Base-by-base conservation (phyloP, 2,329 filamentous ascomycete genomes). In the Fusarium sp. region DNA sequence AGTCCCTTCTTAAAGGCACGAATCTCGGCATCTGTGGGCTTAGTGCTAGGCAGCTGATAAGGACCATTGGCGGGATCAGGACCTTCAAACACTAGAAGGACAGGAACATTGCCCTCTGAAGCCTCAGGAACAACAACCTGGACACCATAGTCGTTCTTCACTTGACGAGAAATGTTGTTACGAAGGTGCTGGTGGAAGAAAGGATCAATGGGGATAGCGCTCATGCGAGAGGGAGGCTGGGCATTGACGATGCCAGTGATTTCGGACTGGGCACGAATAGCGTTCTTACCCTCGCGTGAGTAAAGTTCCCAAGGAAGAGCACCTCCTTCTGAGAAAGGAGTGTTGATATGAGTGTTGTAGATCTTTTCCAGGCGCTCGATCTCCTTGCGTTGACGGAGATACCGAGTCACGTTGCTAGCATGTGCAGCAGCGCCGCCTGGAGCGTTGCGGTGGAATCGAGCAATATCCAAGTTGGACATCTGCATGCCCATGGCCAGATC, bases 401-500 rank as follows among this genome's bases (percentile, higher is more conserved):
- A 99, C 60, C 94, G 91, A 3, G 95, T 96, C 63, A 99, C 86
- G 75, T 95, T 93, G 67, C 92, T 91, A 18, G 95, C 95, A 79
- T 99, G 95, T 14, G 87, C 86, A 60, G 93, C 90, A 16, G 93
- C 90, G 57, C 93, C 93, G 61, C 88, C 86, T 37, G 92, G 90
- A 21, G 92, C 91, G 77, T 89, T 92, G 60, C 89, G 89, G 81
- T 97, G 93, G 80, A 94, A 92, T 56, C 92, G 90, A 37, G 92
- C 90, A 75, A 97, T 89, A 78, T 98, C 95, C 71, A 97, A 90
- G 79, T 91, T 93, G 42, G 92, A 90, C 85, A 92, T 93, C 78
- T 94, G 92, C 91, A 98, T 95, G 79, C 90, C 92, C 77, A 93
- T 93, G 52, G 95, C 95, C 61, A 98, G 87, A 75, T 97, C 93